phyloP scores from a whole-genome alignment of 441 rosid species.

The Adansonia madagascariensis region DNA sequence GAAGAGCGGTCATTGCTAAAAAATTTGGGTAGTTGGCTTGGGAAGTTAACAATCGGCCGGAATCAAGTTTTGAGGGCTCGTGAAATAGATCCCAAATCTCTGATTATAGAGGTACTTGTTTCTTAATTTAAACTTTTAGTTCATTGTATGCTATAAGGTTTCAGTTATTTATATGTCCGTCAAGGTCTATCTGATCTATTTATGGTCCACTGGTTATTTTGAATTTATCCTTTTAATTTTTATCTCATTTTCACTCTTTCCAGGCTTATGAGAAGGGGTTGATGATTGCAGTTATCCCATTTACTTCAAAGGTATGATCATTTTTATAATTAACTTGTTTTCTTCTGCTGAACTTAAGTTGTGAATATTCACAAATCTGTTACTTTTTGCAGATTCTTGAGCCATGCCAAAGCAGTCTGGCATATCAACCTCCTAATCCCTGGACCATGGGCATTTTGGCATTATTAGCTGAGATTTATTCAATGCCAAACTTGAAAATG shows the following conservation, averaged over 20 bases:
- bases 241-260: constrained; percentile 32
- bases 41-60: constrained; percentile 96
- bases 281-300: constrained; percentile 99
- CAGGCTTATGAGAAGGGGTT: constrained; percentile 99
- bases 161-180: background rate
- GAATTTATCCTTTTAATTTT: background rate
- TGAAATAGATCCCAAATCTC: constrained; percentile 96
- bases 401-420: constrained; percentile 93
- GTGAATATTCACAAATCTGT: constrained; percentile 23
- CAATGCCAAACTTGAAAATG: constrained; percentile 99
- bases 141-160: background rate
- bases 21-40: constrained; percentile 99
- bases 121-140: background rate
- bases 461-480: constrained; percentile 88
- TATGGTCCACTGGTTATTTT: constrained; percentile 18
- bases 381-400: constrained; percentile 70
- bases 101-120: constrained; percentile 85
- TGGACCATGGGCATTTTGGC: constrained; percentile 99
- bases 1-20: constrained; percentile 96
- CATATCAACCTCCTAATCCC: constrained; percentile 99
- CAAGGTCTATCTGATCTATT: constrained; percentile 23
- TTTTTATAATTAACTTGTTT: constrained; percentile 18
- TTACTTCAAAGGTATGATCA: constrained; percentile 89
- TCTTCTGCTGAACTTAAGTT: constrained; percentile 24
- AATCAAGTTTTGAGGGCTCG: constrained; percentile 91